These are phyloP conservation scores for Yamadazyma blattariae DNA, from an alignment of 1,139 yeast genomes.

Conservation along the genomic window DNA sequence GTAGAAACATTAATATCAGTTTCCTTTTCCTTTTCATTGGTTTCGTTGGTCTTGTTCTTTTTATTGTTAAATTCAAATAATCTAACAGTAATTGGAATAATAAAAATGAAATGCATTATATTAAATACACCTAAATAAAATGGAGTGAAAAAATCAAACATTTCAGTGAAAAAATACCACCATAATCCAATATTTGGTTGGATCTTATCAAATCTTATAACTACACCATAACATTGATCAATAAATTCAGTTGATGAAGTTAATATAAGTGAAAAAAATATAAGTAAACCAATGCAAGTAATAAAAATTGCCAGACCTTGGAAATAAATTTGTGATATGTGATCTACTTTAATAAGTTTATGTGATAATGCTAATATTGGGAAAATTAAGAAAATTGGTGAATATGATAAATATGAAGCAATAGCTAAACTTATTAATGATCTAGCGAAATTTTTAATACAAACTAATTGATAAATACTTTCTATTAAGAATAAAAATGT, in stretches of 20 bases:
- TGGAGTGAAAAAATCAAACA: slow-evolving; percentile 84
- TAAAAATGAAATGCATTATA: slow-evolving; percentile 63
- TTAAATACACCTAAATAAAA: slow-evolving; percentile 86
- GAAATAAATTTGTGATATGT: slow-evolving; percentile 17
- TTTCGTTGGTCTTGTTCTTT: no score
- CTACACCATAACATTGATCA: slow-evolving; percentile 58
- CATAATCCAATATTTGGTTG: slow-evolving; percentile 89
- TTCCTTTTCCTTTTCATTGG: slow-evolving; percentile 1
- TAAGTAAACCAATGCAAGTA: slow-evolving; percentile 28
- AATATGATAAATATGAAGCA: slow-evolving; percentile 63
- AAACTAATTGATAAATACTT: slow-evolving; percentile 48
- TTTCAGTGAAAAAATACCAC: slow-evolving; percentile 98
- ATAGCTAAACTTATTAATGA: slow-evolving; percentile 57
- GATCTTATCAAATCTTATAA: slow-evolving; percentile 62
- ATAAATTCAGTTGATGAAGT: slow-evolving; percentile 49
- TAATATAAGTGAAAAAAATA: slow-evolving; percentile 28
- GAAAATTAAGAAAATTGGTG: slow-evolving; percentile 54
- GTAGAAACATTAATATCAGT: slow-evolving; percentile 2
- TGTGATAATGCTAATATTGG: slow-evolving; percentile 49
- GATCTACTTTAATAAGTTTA: slow-evolving; percentile 13
- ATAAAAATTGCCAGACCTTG: slow-evolving; percentile 25
- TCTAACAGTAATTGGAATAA: slow-evolving; percentile 72
- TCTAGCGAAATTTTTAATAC: slow-evolving; percentile 33
- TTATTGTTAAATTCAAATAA: slow-evolving; percentile 34
- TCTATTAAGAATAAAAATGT: slow-evolving; percentile 56